phyloP scores from a whole-genome alignment of 2,329 filamentous ascomycete genomes.

The Trichoderma semiorbis region DNA sequence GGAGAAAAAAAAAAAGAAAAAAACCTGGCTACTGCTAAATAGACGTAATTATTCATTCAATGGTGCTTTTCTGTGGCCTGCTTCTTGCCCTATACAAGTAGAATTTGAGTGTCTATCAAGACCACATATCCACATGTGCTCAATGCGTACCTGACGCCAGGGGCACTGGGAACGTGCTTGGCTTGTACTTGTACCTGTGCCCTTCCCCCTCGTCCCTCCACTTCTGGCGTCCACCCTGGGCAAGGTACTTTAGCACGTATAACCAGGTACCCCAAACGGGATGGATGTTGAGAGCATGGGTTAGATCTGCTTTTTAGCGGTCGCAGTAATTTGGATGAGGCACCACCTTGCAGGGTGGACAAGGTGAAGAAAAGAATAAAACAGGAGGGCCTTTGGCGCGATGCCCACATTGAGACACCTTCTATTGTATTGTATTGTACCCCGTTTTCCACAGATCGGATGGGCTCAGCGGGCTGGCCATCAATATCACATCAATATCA shows the following conservation, averaged over 20 bases:
- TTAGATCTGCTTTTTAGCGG: background rate
- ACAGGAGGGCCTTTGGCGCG: background rate
- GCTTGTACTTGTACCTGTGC: background rate
- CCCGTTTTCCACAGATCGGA: background rate
- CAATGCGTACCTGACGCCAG: slow-evolving; percentile 2
- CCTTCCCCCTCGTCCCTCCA: background rate
- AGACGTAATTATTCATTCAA: background rate
- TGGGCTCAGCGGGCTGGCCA: background rate
- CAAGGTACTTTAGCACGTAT: background rate
- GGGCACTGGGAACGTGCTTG: background rate
- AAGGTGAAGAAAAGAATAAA: background rate
- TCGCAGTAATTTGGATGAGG: background rate
- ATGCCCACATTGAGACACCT: background rate
- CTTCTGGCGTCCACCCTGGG: slow-evolving; percentile 3
- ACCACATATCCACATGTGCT: background rate
- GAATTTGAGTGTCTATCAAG: background rate
- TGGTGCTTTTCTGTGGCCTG: background rate
- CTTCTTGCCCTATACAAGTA: background rate
- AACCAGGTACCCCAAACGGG: slow-evolving; percentile 9
- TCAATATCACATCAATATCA: background rate
- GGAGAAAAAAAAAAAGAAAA: background rate
- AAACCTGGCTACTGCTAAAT: background rate
- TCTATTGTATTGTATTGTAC: background rate
- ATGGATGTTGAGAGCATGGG: slow-evolving; percentile 5
- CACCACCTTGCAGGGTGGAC: background rate